phyloP scores from a whole-genome alignment of 306 rosid species.

The Clitoria ternatea region DNA sequence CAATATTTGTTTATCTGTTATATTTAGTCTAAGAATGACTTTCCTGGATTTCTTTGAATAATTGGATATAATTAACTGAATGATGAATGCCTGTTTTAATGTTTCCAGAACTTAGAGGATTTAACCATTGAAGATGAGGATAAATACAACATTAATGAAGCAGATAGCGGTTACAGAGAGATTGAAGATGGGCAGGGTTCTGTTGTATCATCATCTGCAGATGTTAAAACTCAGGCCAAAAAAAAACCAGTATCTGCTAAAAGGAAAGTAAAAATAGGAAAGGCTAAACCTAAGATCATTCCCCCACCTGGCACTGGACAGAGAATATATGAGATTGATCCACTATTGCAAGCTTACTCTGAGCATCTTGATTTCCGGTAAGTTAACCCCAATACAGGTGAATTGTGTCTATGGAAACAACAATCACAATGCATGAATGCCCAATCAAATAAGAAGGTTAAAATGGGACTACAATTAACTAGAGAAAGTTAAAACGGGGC shows the following conservation, averaged over 20 bases:
- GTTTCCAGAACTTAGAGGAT: conserved; percentile 39
- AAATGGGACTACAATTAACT: no score
- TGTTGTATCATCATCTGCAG: conserved; percentile 33
- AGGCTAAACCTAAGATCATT: conserved; percentile 41
- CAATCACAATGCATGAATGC: no score
- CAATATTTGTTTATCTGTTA: not conserved
- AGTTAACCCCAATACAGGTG: conserved; percentile 28
- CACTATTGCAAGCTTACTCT: conserved; percentile 44
- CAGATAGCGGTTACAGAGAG: conserved; percentile 27
- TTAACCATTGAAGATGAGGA: conserved; percentile 43
- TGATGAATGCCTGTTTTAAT: conserved; percentile 35
- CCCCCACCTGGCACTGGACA: conserved; percentile 80
- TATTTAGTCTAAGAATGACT: conserved; percentile 18
- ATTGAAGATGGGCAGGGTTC: conserved; percentile 35
- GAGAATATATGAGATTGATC: conserved; percentile 80
- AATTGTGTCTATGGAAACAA: conserved; percentile 12
- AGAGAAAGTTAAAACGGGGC: not conserved
- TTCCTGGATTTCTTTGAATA: conserved; percentile 10
- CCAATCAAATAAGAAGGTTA: no score
- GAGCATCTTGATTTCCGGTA: conserved; percentile 93
- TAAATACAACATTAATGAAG: conserved; percentile 32
- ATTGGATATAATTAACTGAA: no score
- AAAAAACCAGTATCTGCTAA: conserved; percentile 35
- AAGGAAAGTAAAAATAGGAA: conserved; percentile 18
- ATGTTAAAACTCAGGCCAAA: conserved; percentile 36